Evolutionary conservation across 257 asterid genomes (phyloP).

Genomic region (Solanum tacnaense): DNA sequence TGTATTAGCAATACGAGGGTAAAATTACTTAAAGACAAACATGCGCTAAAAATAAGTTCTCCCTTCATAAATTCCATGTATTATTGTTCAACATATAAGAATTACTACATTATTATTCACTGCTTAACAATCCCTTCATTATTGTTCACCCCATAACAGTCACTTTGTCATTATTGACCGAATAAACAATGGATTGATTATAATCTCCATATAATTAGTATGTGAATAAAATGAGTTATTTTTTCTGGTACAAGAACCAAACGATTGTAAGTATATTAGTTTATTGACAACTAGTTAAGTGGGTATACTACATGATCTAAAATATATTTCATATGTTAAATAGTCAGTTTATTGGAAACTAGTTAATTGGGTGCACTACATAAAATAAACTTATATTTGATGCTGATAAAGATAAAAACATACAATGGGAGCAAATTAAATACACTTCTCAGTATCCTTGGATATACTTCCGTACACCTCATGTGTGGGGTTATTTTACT

Average conservation of each 20-base stretch:
- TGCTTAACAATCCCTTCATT: background rate
- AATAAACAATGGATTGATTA: background rate
- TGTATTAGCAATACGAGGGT: background rate
- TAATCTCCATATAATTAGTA: background rate
- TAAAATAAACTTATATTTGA: background rate
- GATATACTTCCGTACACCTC: background rate
- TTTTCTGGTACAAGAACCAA: background rate
- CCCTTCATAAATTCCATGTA: background rate
- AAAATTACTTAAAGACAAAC: background rate
- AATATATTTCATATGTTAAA: background rate
- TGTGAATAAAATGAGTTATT: background rate
- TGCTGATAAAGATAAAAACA: background rate
- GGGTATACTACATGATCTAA: background rate
- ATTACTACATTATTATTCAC: background rate
- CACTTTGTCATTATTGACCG: background rate
- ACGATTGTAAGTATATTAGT: background rate
- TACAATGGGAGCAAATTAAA: background rate
- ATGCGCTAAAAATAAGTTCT: background rate
- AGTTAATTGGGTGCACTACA: background rate
- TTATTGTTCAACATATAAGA: background rate
- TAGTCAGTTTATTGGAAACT: background rate
- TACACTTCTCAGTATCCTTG: background rate
- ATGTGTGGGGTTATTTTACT: background rate
- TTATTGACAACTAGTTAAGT: background rate
- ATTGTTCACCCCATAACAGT: background rate